Evolutionary conservation across 148 eudicot genomes (phyloP).

Genomic region (Spergularia marina): DNA sequence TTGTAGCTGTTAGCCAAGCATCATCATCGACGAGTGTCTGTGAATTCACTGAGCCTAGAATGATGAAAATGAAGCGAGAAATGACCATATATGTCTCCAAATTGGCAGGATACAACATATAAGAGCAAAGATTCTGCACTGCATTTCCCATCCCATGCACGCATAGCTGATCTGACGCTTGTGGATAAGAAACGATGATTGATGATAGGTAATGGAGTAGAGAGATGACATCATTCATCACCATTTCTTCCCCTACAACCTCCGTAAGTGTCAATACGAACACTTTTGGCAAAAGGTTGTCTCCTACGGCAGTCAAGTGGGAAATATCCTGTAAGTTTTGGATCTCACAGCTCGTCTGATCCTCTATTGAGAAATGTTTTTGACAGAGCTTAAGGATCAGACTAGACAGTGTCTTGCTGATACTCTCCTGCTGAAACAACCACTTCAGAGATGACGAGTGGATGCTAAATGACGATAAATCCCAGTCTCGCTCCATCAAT

Average conservation of each 20-base stretch:
- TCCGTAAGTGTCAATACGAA: conserved; percentile 54
- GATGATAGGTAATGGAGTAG: conserved; percentile 43
- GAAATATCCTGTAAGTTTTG: conserved; percentile 45
- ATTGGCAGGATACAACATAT: conserved; percentile 31
- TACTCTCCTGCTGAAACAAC: conserved; percentile 88
- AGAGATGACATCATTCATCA: conserved; percentile 47
- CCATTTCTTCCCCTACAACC: conserved; percentile 38
- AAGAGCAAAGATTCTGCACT: conserved; percentile 45
- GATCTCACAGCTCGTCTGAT: conserved; percentile 27
- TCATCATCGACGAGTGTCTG: conserved; percentile 51
- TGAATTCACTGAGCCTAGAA: conserved; percentile 54
- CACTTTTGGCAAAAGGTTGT: conserved; percentile 56
- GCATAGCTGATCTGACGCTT: conserved; percentile 84
- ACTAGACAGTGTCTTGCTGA: conserved; percentile 53
- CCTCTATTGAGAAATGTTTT: conserved; percentile 29
- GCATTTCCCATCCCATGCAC: conserved; percentile 62
- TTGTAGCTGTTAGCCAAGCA: conserved; percentile 59
- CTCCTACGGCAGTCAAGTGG: conserved; percentile 55
- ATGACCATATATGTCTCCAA: conserved; percentile 33
- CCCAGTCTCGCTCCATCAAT: conserved; percentile 63
- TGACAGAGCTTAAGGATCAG: conserved; percentile 71
- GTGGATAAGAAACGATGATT: conserved; percentile 49
- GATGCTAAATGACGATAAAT: conserved; percentile 49
- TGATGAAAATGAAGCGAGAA: conserved; percentile 52
- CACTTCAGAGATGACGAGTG: conserved; percentile 71